Conservation (phyloP, 2,329 filamentous ascomycete genomes). For the Thielaviopsis euricoi region DNA sequence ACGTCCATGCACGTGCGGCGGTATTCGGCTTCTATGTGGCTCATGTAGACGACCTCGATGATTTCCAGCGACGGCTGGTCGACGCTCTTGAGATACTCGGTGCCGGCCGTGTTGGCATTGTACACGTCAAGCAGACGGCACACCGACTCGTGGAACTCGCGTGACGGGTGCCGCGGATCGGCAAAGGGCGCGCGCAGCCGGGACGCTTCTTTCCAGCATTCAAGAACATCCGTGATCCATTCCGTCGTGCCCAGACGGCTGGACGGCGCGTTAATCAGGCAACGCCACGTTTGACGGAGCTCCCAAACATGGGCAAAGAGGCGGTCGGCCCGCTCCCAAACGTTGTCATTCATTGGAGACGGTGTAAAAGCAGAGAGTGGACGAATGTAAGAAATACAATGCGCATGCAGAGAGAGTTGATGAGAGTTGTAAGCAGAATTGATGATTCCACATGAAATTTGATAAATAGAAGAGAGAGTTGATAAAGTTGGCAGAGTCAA, state of each 20-base stretch:
- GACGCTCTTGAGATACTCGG: slow-evolving; percentile 1
- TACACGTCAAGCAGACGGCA: slow-evolving; percentile 23
- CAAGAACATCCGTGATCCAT: slow-evolving; percentile 6
- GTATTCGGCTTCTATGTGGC: slow-evolving; percentile 6
- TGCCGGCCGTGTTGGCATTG: slow-evolving; percentile 7
- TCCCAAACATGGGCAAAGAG: slow-evolving; percentile 7
- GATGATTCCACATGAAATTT: no score
- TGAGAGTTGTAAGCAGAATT: no score
- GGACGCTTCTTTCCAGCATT: slow-evolving; percentile 5
- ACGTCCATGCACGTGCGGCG: slow-evolving; percentile 4
- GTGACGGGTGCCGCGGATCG: slow-evolving; percentile 22
- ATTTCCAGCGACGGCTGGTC: slow-evolving; percentile 5
- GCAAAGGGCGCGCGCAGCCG: slow-evolving; percentile 5
- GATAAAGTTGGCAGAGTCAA: no score
- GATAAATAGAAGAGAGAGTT: no score
- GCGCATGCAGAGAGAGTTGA: no score
- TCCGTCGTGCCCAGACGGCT: background rate
- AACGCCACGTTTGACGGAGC: slow-evolving; percentile 4
- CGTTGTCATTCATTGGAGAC: slow-evolving; percentile 13
- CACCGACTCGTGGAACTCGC: slow-evolving; percentile 33
- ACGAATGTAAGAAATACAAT: no score
- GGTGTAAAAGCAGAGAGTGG: background rate
- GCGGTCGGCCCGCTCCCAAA: slow-evolving; percentile 7
- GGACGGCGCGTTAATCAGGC: slow-evolving; percentile 4
- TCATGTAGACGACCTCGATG: slow-evolving; percentile 2